Evolutionary conservation across 805 yeast species (phyloP).

Genomic region (Cyberlindnera samutprakarnensis): DNA sequence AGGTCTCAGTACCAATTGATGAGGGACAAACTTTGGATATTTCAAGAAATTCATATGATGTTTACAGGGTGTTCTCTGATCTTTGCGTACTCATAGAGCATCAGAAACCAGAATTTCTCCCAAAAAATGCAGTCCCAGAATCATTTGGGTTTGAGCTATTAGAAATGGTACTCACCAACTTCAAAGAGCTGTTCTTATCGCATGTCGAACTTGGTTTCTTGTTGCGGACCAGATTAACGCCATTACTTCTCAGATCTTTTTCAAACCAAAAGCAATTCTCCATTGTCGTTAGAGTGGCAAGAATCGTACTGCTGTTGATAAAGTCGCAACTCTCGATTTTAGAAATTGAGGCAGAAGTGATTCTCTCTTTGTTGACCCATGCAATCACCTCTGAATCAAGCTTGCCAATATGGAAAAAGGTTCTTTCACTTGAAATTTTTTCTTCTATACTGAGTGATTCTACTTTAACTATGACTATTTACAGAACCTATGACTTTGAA

Average conservation of each 20-base stretch:
- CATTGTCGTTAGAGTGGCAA: slow-evolving; percentile 63
- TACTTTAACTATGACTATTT: slow-evolving; percentile 42
- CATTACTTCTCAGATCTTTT: slow-evolving; percentile 63
- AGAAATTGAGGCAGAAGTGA: slow-evolving; percentile 74
- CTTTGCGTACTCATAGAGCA: slow-evolving; percentile 61
- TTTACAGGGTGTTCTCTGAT: slow-evolving; percentile 62
- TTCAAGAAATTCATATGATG: slow-evolving; percentile 55
- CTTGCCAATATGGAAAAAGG: slow-evolving; percentile 63
- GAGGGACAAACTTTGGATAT: slow-evolving; percentile 36
- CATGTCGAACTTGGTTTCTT: slow-evolving; percentile 63
- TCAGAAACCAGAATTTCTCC: slow-evolving; percentile 47
- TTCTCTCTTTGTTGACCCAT: slow-evolving; percentile 68
- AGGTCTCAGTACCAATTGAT: slow-evolving; percentile 36
- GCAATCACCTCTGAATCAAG: slow-evolving; percentile 51
- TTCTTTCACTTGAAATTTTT: slow-evolving; percentile 67
- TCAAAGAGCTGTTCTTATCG: slow-evolving; percentile 42
- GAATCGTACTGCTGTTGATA: slow-evolving; percentile 59
- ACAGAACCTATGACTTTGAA: slow-evolving; percentile 50
- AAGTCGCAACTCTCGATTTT: slow-evolving; percentile 47
- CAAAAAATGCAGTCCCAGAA: slow-evolving; percentile 45
- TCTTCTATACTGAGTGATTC: slow-evolving; percentile 53
- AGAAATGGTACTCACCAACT: slow-evolving; percentile 69
- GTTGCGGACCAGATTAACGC: slow-evolving; percentile 63
- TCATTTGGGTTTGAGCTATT: slow-evolving; percentile 74
- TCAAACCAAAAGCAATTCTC: slow-evolving; percentile 57